Conservation (phyloP, 2,329 filamentous ascomycete genomes). For the Fusarium sp. region DNA sequence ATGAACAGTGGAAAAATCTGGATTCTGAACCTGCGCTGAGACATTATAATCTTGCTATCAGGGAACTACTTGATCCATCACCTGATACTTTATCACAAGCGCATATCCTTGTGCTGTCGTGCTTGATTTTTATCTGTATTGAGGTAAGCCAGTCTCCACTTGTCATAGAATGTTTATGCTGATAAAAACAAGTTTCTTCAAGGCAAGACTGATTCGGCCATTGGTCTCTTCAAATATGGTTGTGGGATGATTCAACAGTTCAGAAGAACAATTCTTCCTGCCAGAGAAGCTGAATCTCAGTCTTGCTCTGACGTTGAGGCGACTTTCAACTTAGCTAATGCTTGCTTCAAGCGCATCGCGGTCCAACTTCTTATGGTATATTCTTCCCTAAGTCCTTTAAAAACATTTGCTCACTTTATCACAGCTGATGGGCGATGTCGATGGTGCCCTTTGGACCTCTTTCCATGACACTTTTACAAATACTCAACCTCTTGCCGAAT, state of each 20-base stretch:
- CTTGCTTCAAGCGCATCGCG: conserved; percentile 14
- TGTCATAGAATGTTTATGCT: not conserved
- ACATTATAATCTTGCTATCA: conserved; percentile 28
- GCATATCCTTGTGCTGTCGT: conserved; percentile 15
- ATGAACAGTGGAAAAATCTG: not conserved
- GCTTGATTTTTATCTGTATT: conserved; percentile 31
- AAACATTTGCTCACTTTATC: fast-evolving
- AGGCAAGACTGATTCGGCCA: conserved; percentile 22
- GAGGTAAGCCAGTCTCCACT: not conserved
- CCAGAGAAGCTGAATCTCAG: fast-evolving
- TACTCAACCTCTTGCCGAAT: fast-evolving
- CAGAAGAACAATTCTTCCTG: fast-evolving
- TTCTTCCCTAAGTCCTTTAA: fast-evolving
- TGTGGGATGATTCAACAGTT: conserved; percentile 24
- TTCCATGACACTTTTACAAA: conserved; percentile 1
- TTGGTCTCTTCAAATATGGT: conserved; percentile 26
- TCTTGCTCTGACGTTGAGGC: not conserved
- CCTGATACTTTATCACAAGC: not conserved
- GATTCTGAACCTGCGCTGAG: conserved; percentile 5
- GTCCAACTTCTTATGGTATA: conserved; percentile 19
- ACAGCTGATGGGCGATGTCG: conserved; percentile 21
- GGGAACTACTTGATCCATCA: not conserved
- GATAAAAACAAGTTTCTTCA: conserved; percentile 4
- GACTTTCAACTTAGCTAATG: not conserved
- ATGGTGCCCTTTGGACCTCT: not conserved